Evolutionary conservation across 768 basidiomycete genomes (phyloP), one percentile per base, ranked within the genome.

Genomic region (Chlorophyllum brunneum): DNA sequence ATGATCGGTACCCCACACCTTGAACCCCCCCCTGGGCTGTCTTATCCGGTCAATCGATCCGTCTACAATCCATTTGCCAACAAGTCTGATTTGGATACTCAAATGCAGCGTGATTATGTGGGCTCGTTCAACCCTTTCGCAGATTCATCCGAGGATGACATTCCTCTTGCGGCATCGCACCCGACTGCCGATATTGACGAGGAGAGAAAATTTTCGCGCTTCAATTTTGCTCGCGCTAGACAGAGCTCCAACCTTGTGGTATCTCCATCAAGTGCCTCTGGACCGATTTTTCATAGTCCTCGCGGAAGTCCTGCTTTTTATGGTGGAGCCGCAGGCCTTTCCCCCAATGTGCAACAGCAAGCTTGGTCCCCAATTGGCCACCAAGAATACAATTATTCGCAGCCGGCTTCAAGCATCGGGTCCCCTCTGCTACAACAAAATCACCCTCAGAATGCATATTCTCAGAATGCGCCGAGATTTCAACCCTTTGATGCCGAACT

Each of bases 101-200:
- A 15, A 72, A 70, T 42, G 69, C 70, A 20, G 70, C 78, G 2
- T 10, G 76, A 74, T 57, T 91, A 91, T 61, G 72, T 81, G 3
- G 88, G 88, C 0, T 81, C 85, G 3, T 91, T 92, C 63, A 86
- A 92, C 65, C 90, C 90, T 0, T 92, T 92, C 59, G 82, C 80
- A 8, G 87, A 91, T 51, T 56, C 62, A 10, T 65, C 55, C 16
- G 83, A 86, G 10, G 82, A 82, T 9, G n/a, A 54, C n/a, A 57
- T 29, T 22, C 37, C 48, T 24, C 16, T 67, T n/a, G 55, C 62
- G 20, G 59, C 71, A 16, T 64, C 60, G 15, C 56, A 63, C 22
- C 56, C 71, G 34, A 66, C 72, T 57, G n/a, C 67, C 65, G 24
- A 48, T 58, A 3, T 80, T 26, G 82, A 83, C 54, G 82, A 83